These are phyloP conservation scores for Bruguiera sexangula DNA, from an alignment of 345 rosid species.

Conservation along the genomic window DNA sequence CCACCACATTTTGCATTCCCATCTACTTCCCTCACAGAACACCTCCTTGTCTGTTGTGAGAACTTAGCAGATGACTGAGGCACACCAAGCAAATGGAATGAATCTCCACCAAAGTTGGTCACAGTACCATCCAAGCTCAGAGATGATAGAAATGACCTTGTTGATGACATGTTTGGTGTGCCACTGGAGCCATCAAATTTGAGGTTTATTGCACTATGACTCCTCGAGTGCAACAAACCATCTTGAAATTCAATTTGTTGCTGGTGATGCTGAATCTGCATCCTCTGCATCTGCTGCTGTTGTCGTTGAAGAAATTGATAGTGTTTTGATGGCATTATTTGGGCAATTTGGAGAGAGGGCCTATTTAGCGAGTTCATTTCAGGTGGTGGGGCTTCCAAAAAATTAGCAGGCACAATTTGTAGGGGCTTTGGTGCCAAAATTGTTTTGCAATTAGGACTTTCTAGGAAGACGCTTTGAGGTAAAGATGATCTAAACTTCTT, in stretches of 20 bases:
- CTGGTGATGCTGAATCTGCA: slow-evolving; percentile 37
- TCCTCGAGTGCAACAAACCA: slow-evolving; percentile 40
- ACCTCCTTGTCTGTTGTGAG: slow-evolving; percentile 48
- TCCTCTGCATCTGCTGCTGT: slow-evolving; percentile 35
- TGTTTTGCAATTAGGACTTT: slow-evolving; percentile 42
- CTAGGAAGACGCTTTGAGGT: slow-evolving; percentile 55
- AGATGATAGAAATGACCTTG: slow-evolving; percentile 59
- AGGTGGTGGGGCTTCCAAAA: slow-evolving; percentile 17
- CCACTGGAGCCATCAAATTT: slow-evolving; percentile 57
- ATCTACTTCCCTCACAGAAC: slow-evolving; percentile 56
- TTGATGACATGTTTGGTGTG: slow-evolving; percentile 52
- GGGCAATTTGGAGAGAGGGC: slow-evolving; percentile 36
- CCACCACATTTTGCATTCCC: slow-evolving; percentile 56
- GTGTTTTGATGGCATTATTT: slow-evolving; percentile 26
- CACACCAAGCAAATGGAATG: slow-evolving; percentile 53
- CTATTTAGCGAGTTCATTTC: slow-evolving; percentile 38
- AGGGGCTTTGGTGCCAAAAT: slow-evolving; percentile 64
- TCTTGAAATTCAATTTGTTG: slow-evolving; percentile 32
- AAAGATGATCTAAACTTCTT: slow-evolving; percentile 49
- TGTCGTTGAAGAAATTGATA: slow-evolving; percentile 48
- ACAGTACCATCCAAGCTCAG: slow-evolving; percentile 60
- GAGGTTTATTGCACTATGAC: slow-evolving; percentile 49
- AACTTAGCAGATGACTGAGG: slow-evolving; percentile 46
- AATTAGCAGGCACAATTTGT: slow-evolving; percentile 43
- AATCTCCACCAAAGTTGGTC: slow-evolving; percentile 38